Conservation (phyloP, 805 yeast species). For the Pichia phayaonensis region DNA sequence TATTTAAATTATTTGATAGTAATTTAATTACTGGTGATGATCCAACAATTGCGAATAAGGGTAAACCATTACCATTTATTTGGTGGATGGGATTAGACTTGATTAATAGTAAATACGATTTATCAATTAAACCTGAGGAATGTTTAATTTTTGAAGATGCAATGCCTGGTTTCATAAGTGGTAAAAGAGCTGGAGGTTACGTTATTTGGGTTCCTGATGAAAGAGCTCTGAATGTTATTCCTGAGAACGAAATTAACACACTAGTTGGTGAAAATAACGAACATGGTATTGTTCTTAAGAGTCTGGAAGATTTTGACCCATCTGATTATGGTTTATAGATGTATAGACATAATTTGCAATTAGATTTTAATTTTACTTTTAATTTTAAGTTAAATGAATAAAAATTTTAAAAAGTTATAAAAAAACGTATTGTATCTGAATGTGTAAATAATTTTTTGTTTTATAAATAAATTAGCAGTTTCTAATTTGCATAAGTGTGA, state of each 20-base stretch:
- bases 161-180: slow-evolving; percentile 82
- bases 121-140: slow-evolving; percentile 59
- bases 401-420: not conserved
- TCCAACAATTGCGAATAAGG: slow-evolving; percentile 69
- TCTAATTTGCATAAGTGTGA: not conserved
- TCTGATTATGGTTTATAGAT: slow-evolving; percentile 36
- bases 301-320: slow-evolving; percentile 47
- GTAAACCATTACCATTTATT: slow-evolving; percentile 92
- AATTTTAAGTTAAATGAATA: not conserved
- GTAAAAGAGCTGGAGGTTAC: slow-evolving; percentile 69
- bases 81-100: slow-evolving; percentile 76
- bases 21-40: slow-evolving; percentile 88
- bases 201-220: slow-evolving; percentile 95
- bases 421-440: not conserved
- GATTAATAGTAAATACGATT: slow-evolving; percentile 46
- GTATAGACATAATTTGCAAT: not conserved
- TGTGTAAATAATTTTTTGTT: not conserved
- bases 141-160: slow-evolving; percentile 95
- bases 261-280: slow-evolving; percentile 34
- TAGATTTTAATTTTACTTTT: no score
- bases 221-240: slow-evolving; percentile 52
- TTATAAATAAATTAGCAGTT: not conserved
- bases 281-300: slow-evolving; percentile 48
- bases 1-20: slow-evolving; percentile 52
- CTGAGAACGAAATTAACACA: slow-evolving; percentile 39